Base-by-base conservation (phyloP, 306 rosid species). In the Trifolium dubium region DNA sequence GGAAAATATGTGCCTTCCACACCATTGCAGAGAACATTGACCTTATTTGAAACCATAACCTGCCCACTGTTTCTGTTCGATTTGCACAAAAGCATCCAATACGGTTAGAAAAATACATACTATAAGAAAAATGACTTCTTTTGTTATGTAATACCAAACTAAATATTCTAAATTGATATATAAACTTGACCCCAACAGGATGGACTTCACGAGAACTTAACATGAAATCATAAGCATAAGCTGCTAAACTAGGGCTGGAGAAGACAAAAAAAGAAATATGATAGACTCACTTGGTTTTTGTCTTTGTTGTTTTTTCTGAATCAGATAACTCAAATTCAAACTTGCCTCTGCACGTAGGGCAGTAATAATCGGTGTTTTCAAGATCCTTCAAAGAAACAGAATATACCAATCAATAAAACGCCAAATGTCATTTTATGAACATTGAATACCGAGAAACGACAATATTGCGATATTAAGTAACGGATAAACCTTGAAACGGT, bases 261-360 rank as follows among this genome's bases (percentile, higher is more conserved):
- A 64, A 51, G 43, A 44, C 44, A 28, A 19, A 19, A 51, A 75
- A 30, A 43, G 29, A 49, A 67, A 14, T 13, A 67, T 40, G 61
- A 67, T 13, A 72, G 23, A 87, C 96, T 87, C 83, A 90, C 99
- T 89, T 95, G 87, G 83, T 89, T 78, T 84, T 95, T 43, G 92
- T 79, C 76, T 84, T 89, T 56, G 88, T 89, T 51, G 88, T 73
- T 78, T 84, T 85, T 77, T 95, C 99, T 53, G 97, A 90, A 85
- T 95, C 99, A 46, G 99, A 95, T 73, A 92, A 79, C 73, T 95
- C 99, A 76, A 95, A 95, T 64, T 95, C 92, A 82, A 95, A 95
- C 81, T 92, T 95, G 17, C 87, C 97, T 84, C 92, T 92, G 91
- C 99, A 95, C 7, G 98, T 84, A 41, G 99, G 99, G 88, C 99